Evolutionary conservation across 371 early-diverging fungal genomes (phyloP).

Genomic region (Fennellomyces sp.): DNA sequence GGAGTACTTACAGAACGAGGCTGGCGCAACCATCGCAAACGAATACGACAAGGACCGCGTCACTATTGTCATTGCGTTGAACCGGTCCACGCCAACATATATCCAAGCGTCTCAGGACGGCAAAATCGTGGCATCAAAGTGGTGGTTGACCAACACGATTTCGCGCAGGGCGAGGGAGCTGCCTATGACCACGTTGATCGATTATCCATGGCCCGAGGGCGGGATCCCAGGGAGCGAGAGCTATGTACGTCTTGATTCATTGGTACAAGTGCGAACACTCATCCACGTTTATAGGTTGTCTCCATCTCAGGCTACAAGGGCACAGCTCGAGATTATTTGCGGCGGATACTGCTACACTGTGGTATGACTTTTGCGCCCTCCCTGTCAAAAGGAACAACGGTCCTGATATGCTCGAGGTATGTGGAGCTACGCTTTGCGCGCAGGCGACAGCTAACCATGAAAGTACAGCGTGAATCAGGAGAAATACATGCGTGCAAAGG

Average conservation of each 20-base stretch:
- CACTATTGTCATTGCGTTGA: constrained; percentile 62
- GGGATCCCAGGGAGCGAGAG: constrained; percentile 55
- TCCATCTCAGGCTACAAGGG: constrained; percentile 74
- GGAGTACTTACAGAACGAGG: constrained; percentile 41
- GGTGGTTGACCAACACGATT: constrained; percentile 60
- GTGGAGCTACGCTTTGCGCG: too few relatives aligned
- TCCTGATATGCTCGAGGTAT: constrained; percentile 74
- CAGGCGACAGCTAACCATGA: constrained; percentile 3
- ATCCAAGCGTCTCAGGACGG: constrained; percentile 59
- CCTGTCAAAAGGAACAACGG: constrained; percentile 47
- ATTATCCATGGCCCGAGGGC: constrained; percentile 60
- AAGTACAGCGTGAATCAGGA: constrained; percentile 35
- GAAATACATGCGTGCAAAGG: constrained; percentile 64
- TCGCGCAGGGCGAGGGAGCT: constrained; percentile 29
- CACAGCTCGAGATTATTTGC: constrained; percentile 69
- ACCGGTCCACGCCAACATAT: constrained; percentile 56
- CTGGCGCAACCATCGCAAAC: constrained; percentile 54
- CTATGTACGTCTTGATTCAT: constrained; percentile 23
- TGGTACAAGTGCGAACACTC: background rate
- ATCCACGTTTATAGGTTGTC: constrained; percentile 38
- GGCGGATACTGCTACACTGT: constrained; percentile 58
- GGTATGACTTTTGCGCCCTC: constrained; percentile 69
- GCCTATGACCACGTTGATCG: constrained; percentile 50
- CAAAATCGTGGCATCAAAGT: constrained; percentile 67
- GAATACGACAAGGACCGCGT: constrained; percentile 37